phyloP scores from a whole-genome alignment of 1,284 basidiomycete genomes.

The Pseudomicrostroma phylloplanum region DNA sequence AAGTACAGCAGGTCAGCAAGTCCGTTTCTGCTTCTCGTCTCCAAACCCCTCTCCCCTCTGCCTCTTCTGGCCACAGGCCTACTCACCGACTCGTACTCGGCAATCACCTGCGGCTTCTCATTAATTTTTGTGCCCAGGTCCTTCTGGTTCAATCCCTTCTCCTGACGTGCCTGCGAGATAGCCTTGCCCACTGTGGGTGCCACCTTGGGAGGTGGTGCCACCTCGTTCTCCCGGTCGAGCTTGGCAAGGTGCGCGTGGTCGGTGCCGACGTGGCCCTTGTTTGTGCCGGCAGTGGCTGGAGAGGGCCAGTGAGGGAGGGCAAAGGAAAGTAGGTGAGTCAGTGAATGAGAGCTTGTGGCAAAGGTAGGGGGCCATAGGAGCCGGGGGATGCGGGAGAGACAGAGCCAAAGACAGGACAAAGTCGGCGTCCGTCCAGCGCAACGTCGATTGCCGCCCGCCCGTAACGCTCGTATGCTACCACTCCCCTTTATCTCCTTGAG shows the following conservation, averaged over 20 bases:
- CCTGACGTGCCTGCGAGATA: slow-evolving; percentile 75
- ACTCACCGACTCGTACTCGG: slow-evolving; percentile 13
- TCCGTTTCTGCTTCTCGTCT: no score
- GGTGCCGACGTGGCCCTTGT: slow-evolving; percentile 42
- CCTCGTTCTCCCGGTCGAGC: slow-evolving; percentile 64
- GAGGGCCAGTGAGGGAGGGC: not conserved
- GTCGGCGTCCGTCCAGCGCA: not conserved
- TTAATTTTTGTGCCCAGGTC: slow-evolving; percentile 89
- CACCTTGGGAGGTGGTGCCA: slow-evolving; percentile 85
- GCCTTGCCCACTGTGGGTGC: slow-evolving; percentile 73
- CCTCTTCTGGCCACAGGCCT: not conserved
- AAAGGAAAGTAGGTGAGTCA: not conserved
- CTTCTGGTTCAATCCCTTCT: slow-evolving; percentile 76
- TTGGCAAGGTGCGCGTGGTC: slow-evolving; percentile 49
- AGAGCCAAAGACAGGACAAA: not conserved
- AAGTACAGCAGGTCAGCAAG: no score
- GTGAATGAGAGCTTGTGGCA: no score
- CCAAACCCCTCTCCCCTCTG: no score
- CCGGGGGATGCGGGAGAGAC: not conserved
- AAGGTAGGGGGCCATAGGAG: not conserved
- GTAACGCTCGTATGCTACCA: no score
- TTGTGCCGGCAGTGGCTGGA: slow-evolving; percentile 34
- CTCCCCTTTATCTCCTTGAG: no score
- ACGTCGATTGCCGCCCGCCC: no score
- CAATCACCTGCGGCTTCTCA: slow-evolving; percentile 54